A percentile compares a stretch with the other conserved stretches of the same genome.
These are phyloP conservation scores for Astragalus glycyphyllos DNA, from an alignment of 306 rosid genomes.

Conservation along the genomic window DNA sequence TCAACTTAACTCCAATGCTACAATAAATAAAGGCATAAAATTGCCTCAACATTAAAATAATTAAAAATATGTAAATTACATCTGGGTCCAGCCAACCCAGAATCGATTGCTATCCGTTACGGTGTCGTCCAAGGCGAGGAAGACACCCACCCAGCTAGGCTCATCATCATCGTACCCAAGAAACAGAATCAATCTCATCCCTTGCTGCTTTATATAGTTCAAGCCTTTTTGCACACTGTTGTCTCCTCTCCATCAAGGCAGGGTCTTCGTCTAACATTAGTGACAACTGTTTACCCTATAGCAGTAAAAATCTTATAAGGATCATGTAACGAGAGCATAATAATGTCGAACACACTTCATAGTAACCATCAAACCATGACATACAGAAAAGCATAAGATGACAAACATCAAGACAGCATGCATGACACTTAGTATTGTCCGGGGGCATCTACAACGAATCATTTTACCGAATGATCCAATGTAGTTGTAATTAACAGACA, in stretches of 20 bases:
- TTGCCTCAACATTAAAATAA: background rate
- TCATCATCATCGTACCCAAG: constrained; percentile 85
- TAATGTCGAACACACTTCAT: background rate
- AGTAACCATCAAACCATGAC: constrained; percentile 1
- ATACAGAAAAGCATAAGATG: background rate
- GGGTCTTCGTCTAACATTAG: constrained; percentile 92
- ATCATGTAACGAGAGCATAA: background rate
- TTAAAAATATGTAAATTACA: constrained; percentile 19
- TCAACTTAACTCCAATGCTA: constrained; percentile 26
- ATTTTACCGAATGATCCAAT: too few relatives aligned
- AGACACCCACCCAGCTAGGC: constrained; percentile 15
- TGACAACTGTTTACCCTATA: constrained; percentile 72
- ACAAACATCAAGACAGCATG: background rate
- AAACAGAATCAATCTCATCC: constrained; percentile 90
- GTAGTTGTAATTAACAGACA: too few relatives aligned
- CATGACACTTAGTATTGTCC: too few relatives aligned
- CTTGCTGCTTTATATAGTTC: constrained; percentile 90
- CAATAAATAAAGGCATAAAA: constrained; percentile 6
- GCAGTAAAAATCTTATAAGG: constrained; percentile 22
- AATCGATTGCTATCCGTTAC: constrained; percentile 27
- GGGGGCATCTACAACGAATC: too few relatives aligned
- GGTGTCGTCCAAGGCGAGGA: constrained; percentile 35
- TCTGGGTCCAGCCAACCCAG: constrained; percentile 38
- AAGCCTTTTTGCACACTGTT: constrained; percentile 81
- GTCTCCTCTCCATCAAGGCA: constrained; percentile 88